Evolutionary conservation across 352 stramenopile genomes (phyloP).

Genomic region (Pelagophyceae sp.): DNA sequence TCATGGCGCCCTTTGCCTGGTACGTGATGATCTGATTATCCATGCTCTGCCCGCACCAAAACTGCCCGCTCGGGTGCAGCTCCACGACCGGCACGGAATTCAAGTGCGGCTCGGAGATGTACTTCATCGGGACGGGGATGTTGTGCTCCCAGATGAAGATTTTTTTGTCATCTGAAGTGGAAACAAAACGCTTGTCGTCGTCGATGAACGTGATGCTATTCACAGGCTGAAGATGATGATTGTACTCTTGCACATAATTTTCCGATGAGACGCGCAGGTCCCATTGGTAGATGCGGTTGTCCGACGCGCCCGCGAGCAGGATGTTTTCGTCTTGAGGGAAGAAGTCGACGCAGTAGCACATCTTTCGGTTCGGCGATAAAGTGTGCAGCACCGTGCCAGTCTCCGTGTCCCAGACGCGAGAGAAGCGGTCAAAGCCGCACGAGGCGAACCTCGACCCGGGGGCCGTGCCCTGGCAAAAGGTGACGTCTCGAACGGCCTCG

Average conservation of each 20-base stretch:
- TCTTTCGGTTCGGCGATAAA: conserved; percentile 64
- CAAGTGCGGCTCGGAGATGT: conserved; percentile 97
- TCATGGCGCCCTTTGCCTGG: conserved; percentile 84
- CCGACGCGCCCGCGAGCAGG: conserved; percentile 89
- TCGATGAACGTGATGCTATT: conserved; percentile 98
- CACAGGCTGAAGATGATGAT: conserved; percentile 95
- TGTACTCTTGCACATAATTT: conserved; percentile 93
- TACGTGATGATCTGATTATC: conserved; percentile 98
- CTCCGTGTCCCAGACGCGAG: conserved; percentile 96
- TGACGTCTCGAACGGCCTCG: conserved; percentile 80
- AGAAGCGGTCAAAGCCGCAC: conserved; percentile 88
- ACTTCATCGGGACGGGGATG: conserved; percentile 95
- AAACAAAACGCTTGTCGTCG: conserved; percentile 84
- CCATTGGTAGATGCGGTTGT: conserved; percentile 90
- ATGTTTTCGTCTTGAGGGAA: conserved; percentile 90
- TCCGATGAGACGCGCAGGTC: conserved; percentile 62
- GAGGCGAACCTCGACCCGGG: conserved; percentile 91
- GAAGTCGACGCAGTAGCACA: conserved; percentile 76
- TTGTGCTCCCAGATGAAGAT: conserved; percentile 94
- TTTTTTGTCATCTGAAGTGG: conserved; percentile 96
- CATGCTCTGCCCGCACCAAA: conserved; percentile 87
- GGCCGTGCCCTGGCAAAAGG: conserved; percentile 68
- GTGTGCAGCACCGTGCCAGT: conserved; percentile 81
- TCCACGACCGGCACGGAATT: conserved; percentile 93
- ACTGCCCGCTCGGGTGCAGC: conserved; percentile 79